Evolutionary conservation across 2,329 filamentous ascomycete genomes (phyloP), one percentile per base, ranked within the genome.

Genomic region (Exophiala mesophila): DNA sequence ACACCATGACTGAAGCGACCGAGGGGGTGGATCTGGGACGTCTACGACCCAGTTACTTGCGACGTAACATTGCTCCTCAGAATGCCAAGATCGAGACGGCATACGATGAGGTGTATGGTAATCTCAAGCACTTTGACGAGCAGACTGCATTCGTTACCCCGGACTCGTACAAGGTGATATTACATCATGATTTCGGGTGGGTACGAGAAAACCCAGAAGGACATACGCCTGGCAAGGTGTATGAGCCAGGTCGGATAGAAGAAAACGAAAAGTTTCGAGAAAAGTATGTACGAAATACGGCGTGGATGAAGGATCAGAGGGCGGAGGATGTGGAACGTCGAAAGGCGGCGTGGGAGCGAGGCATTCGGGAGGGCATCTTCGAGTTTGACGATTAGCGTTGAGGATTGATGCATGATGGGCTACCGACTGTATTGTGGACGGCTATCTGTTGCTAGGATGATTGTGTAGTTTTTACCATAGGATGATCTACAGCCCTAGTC

Each of bases 1-100:
- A 85, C 64, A 85, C 88, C 54, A 86, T 88, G 50, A 77, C 89
- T 17, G 88, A 95, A 58, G 85, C 87, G 2, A 98, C 92, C 0
- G 86, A 92, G 64, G 85, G 85, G 10, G 75, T 92, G 2, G 69
- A 75, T 5, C 72, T 81, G 36, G 73, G 74, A 4, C 77, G 76
- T 35, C 73, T 88, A 57, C 78, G 76, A 49, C 83, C 80, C 65
- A 75, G 80, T 3, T 78, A 88, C 44, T 71, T 90, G 12, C 76
- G 78, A 37, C 82, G 85, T 44, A 89, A 85, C 61, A 68, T 88
- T 26, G 81, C 82, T 0, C 71, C 51, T 59, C 67, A 74, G 44
- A 77, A 85, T 44, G 72, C 74, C 26, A 75, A 80, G 3, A 78
- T 84, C 35, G 79, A 80, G 24, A 77, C 80, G 33, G 71, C 74